Conservation (phyloP, 2,329 filamentous ascomycete species). For the Epicoccum nigrum region DNA sequence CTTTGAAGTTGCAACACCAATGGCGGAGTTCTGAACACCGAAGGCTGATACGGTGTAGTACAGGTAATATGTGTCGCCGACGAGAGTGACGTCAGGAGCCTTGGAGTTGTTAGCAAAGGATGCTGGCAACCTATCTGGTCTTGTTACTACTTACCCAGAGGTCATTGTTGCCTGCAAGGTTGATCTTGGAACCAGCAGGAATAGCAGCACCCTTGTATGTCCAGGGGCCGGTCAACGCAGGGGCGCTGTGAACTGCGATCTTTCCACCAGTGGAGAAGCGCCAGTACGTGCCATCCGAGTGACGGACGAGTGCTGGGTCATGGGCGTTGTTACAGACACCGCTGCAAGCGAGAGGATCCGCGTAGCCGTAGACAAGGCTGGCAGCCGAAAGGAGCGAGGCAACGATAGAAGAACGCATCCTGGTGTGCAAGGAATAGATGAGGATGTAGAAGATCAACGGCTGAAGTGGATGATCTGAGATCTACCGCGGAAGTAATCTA, state of each 20-base stretch:
- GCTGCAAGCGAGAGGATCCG: slow-evolving; percentile 49
- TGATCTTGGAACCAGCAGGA: slow-evolving; percentile 53
- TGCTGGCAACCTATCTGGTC: too few relatives aligned
- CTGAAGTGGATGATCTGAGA: background rate
- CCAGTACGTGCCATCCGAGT: slow-evolving; percentile 58
- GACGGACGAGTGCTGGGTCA: slow-evolving; percentile 57
- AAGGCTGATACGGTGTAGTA: slow-evolving; percentile 71
- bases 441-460: background rate
- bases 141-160: slow-evolving; percentile 59
- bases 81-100: slow-evolving; percentile 67
- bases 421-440: slow-evolving; percentile 12
- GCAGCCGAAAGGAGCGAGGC: slow-evolving; percentile 27
- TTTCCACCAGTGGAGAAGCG: slow-evolving; percentile 60
- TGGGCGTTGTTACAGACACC: slow-evolving; percentile 54
- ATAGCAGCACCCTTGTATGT: slow-evolving; percentile 55
- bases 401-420: slow-evolving; percentile 29
- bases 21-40: slow-evolving; percentile 65
- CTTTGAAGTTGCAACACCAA: slow-evolving; percentile 62
- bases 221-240: slow-evolving; percentile 59
- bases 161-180: slow-evolving; percentile 54
- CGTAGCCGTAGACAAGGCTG: slow-evolving; percentile 41
- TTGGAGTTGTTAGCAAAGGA: slow-evolving; percentile 32
- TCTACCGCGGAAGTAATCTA: background rate
- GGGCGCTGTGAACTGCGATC: slow-evolving; percentile 57
- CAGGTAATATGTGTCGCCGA: slow-evolving; percentile 66